Evolutionary conservation across 2,329 filamentous ascomycete genomes (phyloP), one percentile per base, ranked within the genome.

Genomic region (Paecilomyces formosus): DNA sequence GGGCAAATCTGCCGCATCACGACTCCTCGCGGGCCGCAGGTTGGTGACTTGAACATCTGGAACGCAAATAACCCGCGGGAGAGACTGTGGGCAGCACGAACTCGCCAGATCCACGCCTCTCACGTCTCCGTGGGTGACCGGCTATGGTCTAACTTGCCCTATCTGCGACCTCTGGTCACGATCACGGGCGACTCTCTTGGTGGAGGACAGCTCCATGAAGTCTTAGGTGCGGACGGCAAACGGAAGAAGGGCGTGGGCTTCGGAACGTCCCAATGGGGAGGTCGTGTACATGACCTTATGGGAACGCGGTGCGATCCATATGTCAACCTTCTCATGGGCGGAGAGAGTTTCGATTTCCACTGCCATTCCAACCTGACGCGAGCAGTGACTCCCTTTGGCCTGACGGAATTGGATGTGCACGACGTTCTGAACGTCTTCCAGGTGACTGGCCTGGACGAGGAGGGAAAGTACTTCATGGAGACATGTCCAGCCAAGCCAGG

Each of bases 381-480:
- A 3, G 88, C 90, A 0, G 83, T 94, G 2, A 61, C 86, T 1
- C 86, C 87, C 0, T 86, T 80, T 61, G 88, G 89, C 0, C 71
- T 94, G 50, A 81, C 78, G 4, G 90, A 94, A 73, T 78, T 79
- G 30, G 89, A 94, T 68, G 85, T 94, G 1, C 90, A 95, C 67
- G 90, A 95, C 70, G 90, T 95, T 0, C 80, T 95, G 57, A 95
- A 95, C 67, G 79, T 95, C 2, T 94, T 95, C 69, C 90, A 95
- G 71, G 89, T 92, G 6, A 94, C 90, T 0, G 89, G 90, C 0
- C 70, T 94, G 53, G 87, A 94, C 66, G 78, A 82, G 56, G 68
- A 87, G 60, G 89, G 88, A 0, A 82, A 85, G 56, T 93, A 92
- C 64, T 92, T 90, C 61, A 95, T 95, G 78, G 75, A 78, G 55